These are phyloP conservation scores for Penicillium sp. DNA, from an alignment of 2,329 filamentous ascomycete genomes.

Conservation along the genomic window DNA sequence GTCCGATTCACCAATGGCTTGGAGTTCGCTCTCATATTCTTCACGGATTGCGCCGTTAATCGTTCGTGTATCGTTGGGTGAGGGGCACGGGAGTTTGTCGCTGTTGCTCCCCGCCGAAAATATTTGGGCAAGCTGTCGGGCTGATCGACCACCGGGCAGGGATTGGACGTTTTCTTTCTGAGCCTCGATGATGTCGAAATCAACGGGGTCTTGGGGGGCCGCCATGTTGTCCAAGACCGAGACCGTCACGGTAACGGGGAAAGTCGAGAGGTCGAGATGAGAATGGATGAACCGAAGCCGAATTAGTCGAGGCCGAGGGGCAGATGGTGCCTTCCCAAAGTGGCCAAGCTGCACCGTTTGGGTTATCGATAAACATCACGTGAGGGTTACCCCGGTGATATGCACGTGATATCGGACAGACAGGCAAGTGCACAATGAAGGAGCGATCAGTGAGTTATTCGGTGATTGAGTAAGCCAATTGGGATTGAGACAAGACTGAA, in stretches of 20 bases:
- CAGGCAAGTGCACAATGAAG: background rate
- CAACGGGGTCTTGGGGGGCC: constrained; percentile 48
- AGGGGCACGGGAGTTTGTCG: constrained; percentile 64
- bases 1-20: constrained; percentile 80
- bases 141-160: constrained; percentile 84
- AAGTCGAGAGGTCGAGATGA: no score
- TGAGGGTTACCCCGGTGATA: constrained; percentile 36
- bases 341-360: constrained; percentile 12
- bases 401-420: constrained; percentile 29
- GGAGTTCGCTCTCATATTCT: constrained; percentile 84
- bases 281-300: no score
- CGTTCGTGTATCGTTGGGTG: constrained; percentile 73
- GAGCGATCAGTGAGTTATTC: background rate
- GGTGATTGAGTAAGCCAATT: no score
- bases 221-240: constrained; percentile 52
- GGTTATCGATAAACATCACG: constrained; percentile 45
- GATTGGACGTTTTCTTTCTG: constrained; percentile 99
- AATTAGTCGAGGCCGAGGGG: constrained; percentile 10
- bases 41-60: constrained; percentile 78
- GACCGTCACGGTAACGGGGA: no score
- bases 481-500: no score
- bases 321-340: constrained; percentile 10
- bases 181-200: constrained; percentile 90
- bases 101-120: constrained; percentile 54
- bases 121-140: constrained; percentile 81